Base-by-base conservation (phyloP, 345 rosid species). In the Bruguiera parviflora region DNA sequence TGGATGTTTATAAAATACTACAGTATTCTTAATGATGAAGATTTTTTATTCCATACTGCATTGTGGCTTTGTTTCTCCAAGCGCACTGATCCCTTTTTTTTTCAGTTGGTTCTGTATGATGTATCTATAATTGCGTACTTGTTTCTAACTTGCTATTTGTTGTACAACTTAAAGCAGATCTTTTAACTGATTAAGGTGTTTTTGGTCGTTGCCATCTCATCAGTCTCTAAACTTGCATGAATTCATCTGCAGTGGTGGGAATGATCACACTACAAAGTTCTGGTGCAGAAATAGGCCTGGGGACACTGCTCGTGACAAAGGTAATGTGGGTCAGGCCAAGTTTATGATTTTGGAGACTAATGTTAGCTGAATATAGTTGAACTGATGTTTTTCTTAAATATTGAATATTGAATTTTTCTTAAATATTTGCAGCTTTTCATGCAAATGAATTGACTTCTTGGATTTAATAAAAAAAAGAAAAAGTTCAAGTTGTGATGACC, bases 271-370 rank as follows among this genome's bases (percentile, higher is more conserved):
- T 2, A 94, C 98, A 65, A 94, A 89, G 85, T 94, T 94, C 77
- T 94, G 98, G 98, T 88, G 93, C 89, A 85, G 98, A 87, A 89
- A 91, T 81, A 84, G 99, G 69, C 98, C 99, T 27, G 99, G 89
- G 39, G 98, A 90, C 76, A 84, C 94, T 62, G 91, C 89, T 74
- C 92, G 93, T 58, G 97, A 92, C 85, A 93, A 79, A 81, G 86
- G 83, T 83, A 84, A 61, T 71, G 67, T 77, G 77, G 82, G 83
- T 70, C 93, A 91, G 74, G 80, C 82, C 97, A 90, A 87, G 96
- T 96, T 88, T 66, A 49, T 58, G 21, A 13, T 61, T 21, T 69
- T 66, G 4, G 21, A n/a, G 53, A 62, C 35, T 18, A 32, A 10
- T 61, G 57, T 25, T 16, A 32, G 39, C 28, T 5, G 9, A 51